Evolutionary conservation across 139 green algal genomes (phyloP).

Genomic region (Closterium sp.): DNA sequence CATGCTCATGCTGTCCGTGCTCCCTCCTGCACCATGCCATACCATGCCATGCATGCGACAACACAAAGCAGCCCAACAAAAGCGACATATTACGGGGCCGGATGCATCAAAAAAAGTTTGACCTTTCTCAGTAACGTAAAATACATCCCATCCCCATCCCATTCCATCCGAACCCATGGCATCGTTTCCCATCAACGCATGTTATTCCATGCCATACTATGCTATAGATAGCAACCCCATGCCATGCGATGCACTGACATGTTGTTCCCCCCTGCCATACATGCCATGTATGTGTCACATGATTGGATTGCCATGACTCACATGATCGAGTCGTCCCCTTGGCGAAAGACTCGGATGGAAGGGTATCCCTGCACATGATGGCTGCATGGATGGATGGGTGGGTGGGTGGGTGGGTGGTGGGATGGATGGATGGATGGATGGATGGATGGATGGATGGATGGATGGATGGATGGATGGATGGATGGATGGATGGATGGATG

Average conservation of each 20-base stretch:
- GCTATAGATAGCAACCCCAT: not conserved
- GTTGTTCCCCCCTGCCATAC: not conserved
- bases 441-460: no score
- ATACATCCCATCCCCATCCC: not conserved
- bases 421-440: no score
- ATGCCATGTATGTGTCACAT: not conserved
- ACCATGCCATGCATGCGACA: no score
- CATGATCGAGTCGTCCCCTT: constrained; percentile 67
- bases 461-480: no score
- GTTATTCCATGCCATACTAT: not conserved
- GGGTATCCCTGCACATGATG: constrained; percentile 91
- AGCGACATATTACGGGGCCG: no score
- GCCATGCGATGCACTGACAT: not conserved
- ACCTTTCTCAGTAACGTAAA: no score
- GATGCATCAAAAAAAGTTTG: no score
- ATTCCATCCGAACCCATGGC: not conserved
- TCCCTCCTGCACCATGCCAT: not conserved
- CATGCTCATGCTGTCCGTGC: constrained; percentile 66
- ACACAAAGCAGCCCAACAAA: no score
- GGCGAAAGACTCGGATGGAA: constrained; percentile 88
- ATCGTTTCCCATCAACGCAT: not conserved
- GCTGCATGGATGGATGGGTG: constrained; percentile 10
- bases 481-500: no score
- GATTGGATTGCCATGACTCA: not conserved
- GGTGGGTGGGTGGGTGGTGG: no score